phyloP scores from a whole-genome alignment of 176 grass and related monocot genomes.

The Oryza meyeriana region DNA sequence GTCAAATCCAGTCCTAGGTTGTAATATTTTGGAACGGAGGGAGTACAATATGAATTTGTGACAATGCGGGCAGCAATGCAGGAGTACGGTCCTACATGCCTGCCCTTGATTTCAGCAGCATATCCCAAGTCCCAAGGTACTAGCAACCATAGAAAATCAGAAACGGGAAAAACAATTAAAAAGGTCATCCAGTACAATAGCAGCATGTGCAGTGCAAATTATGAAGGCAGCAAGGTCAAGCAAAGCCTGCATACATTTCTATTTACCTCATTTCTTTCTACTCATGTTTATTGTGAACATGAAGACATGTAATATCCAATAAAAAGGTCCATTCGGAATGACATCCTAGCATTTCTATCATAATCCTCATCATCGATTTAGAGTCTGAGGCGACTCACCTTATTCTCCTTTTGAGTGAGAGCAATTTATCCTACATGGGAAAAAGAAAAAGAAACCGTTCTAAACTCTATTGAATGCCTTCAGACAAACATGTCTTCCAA shows the following conservation, averaged over 20 bases:
- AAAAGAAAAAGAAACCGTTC: background rate
- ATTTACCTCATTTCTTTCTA: conserved; percentile 20
- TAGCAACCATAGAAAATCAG: conserved; percentile 39
- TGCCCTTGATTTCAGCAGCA: conserved; percentile 34
- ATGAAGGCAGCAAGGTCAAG: conserved; percentile 30
- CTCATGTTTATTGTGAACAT: conserved; percentile 7
- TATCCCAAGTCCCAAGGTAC: conserved; percentile 41
- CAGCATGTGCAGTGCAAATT: conserved; percentile 37
- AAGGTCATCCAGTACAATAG: conserved; percentile 8
- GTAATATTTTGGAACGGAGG: too few species aligned
- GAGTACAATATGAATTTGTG: conserved; percentile 23
- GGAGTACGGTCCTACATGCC: background rate
- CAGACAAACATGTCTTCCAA: background rate
- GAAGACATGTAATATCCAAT: conserved; percentile 1
- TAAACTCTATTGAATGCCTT: conserved; percentile 14
- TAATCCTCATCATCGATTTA: background rate
- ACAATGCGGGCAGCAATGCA: conserved; percentile 10
- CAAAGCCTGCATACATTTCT: background rate
- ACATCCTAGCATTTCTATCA: conserved; percentile 5
- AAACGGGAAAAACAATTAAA: conserved; percentile 26
- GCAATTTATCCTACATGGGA: conserved; percentile 24
- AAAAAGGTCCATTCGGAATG: conserved; percentile 10
- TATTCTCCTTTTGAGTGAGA: conserved; percentile 17
- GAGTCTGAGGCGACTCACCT: background rate
- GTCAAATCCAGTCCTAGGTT: too few species aligned